Evolutionary conservation across 2,329 filamentous ascomycete species (phyloP), one percentile per base, ranked within the genome.

Genomic region (Aureobasidium sp.): DNA sequence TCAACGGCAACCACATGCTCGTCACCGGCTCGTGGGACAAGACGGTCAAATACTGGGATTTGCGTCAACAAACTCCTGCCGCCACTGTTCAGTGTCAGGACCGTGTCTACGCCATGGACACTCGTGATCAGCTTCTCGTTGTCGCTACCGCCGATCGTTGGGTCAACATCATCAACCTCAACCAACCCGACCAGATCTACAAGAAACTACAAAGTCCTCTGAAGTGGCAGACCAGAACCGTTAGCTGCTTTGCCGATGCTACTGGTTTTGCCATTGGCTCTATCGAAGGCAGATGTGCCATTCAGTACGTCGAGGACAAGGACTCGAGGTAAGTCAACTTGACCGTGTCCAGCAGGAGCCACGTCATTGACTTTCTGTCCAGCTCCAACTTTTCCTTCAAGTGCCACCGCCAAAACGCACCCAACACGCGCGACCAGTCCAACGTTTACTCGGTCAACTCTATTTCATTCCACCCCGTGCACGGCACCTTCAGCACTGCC

Each of bases 231-330:
- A 98, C 93, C 1, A 79, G 91, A 55, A 89, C 94, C 11, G 88
- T 97, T 48, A 93, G 86, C 73, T 97, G 91, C 75, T 98, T 98
- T 69, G 83, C 85, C 12, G 91, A 98, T 67, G 86, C 89, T 6
- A 84, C 83, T 0, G 93, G 93, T 5, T 98, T 95, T 65, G 93
- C 93, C 1, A 88, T 98, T 47, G 93, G 93, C 52, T 95, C 88
- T 66, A 95, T 98, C 63, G 93, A 98, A 69, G 93, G 93, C 25
- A 86, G 93, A 53, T 98, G 93, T 68, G 93, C 93, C 1, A 98
- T 98, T 59, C 93, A 98, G 68, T 97, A 98, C 64, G 89, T 96
- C 30, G 91, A 98, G 64, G 93, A 98, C 38, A 96, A 96, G 71
- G 90, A 98, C 67, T 75, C 86, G 3, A 80, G 72, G 84, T 71